Base-by-base conservation (phyloP, 106 monocot species). In the Acorus calamus region DNA sequence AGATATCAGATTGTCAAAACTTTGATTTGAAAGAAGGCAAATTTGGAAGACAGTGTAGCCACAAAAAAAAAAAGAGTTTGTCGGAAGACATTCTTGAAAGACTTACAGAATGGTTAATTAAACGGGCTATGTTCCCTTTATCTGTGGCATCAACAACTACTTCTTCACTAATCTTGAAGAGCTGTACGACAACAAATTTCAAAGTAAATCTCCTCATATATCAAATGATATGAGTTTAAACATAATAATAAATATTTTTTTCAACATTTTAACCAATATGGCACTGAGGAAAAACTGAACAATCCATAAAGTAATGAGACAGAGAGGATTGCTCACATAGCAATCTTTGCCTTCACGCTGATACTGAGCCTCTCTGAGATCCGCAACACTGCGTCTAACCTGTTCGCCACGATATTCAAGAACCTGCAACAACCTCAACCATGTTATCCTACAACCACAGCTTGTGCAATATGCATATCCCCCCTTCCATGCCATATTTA, bases 351-450 rank as follows among this genome's bases (percentile, higher is more conserved):
- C 82, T 71, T 87, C 79, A 6, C 70, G 51, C 7, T 71, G 76
- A 71, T 94, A 94, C 0, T 57, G 77, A 52, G 86, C 84, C 70
- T 94, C 94, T 57, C 94, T 79, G 10, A 89, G 67, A 82, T 94
- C 87, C 42, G 89, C 84, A 63, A 94, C 84, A 76, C 87, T 87
- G 47, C 94, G 78, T 47, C 94, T 69, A 11, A 94, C 84, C 73
- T 77, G 94, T 71, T 94, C 94, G 47, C 94, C 94, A 55, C 90
- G 94, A 75, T 94, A 94, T 54, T 94, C 94, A 51, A 94, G 71
- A 74, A 94, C 86, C 94, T 94, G 69, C 42, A 66, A 60, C 11
- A 13, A 65, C 7, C 4, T 11, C 49, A 58, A 9, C 11, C 8
- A n/a, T 46, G 50, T 62, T 2, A 68, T 45, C 28, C 28, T 28